Evolutionary conservation across 2,329 filamentous ascomycete species (phyloP), one percentile per base, ranked within the genome.

Genomic region (Claviceps maximensis): DNA sequence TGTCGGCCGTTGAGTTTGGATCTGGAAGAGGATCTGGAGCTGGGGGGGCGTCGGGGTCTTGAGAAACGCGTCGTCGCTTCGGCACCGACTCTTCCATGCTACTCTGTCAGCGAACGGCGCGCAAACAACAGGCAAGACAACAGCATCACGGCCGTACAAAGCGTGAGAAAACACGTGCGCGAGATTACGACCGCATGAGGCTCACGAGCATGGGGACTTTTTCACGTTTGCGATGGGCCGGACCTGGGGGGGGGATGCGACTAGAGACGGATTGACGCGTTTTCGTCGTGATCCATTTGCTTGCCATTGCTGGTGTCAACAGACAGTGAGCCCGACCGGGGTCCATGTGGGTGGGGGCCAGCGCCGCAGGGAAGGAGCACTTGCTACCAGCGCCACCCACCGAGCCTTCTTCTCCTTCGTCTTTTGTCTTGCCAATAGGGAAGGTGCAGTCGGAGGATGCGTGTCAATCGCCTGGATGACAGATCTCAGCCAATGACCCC

Each of bases 11-110:
- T 29, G 44, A 9, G 7, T 33, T 40, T 29, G 44, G 15, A 13
- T 33, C 8, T 38, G 42, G 41, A 13, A 13, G 12, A 44, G 50
- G 31, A 36, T 27, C 29, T 36, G 40, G 42, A 17, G 31, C 44
- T 31, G 49, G 21, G 27, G 29, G 25, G 9, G 29, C 40, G 44
- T 52, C 38, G 23, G 48, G n/a, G 31, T 55, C 54, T 48, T 41
- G 38, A 55, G 54, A 53, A 53, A 55, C 54, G 54, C 54, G 54
- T 55, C 51, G 48, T 53, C 51, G 74, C 66, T 87, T 86, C 5
- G 79, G 71, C 47, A 81, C 77, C 27, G 81, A 79, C 53, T 74
- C 70, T 57, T 80, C 77, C 70, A 72, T 72, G 49, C 44, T 54
- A n/a, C 10, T 25, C 15, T 44, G 10, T 38, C 36, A 17, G 31